These are phyloP conservation scores for Fusarium nelsonii DNA, from an alignment of 2,329 filamentous ascomycete genomes.

Conservation along the genomic window DNA sequence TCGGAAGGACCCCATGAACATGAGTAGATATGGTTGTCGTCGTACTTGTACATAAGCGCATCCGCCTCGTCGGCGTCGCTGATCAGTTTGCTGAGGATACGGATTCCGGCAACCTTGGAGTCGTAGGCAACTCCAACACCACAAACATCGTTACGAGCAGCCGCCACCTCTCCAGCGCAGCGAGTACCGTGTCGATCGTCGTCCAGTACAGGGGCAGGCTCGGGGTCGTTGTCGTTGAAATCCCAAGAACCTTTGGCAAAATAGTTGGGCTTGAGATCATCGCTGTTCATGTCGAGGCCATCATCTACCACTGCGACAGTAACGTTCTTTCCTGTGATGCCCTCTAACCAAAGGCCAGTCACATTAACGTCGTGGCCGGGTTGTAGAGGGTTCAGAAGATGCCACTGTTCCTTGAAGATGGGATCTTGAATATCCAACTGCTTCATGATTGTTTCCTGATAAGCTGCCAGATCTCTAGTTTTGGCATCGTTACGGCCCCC, in stretches of 20 bases:
- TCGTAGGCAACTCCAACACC: constrained; percentile 97
- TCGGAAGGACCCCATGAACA: constrained; percentile 99
- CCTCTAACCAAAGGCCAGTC: constrained; percentile 91
- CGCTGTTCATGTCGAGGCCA: constrained; percentile 94
- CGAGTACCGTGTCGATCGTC: constrained; percentile 94
- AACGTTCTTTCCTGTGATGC: constrained; percentile 88
- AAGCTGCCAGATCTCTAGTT: constrained; percentile 60
- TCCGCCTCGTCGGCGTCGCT: constrained; percentile 92
- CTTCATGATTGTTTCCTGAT: constrained; percentile 71
- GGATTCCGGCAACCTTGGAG: constrained; percentile 88
- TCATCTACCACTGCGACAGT: constrained; percentile 97
- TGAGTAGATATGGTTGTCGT: constrained; percentile 96
- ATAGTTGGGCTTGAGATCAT: constrained; percentile 93
- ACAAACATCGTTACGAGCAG: constrained; percentile 91
- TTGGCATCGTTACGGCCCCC: constrained; percentile 7
- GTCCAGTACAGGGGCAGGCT: constrained; percentile 83
- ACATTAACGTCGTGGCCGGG: constrained; percentile 94
- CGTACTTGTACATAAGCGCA: constrained; percentile 91
- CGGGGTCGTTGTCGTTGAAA: constrained; percentile 86
- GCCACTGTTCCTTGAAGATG: constrained; percentile 95
- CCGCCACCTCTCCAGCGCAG: constrained; percentile 93
- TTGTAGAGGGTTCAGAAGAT: constrained; percentile 86
- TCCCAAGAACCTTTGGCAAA: constrained; percentile 94
- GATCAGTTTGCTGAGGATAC: constrained; percentile 91
- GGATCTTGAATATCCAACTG: constrained; percentile 85